phyloP scores from a whole-genome alignment of 139 green algal species.

The Asterochloris erici region DNA sequence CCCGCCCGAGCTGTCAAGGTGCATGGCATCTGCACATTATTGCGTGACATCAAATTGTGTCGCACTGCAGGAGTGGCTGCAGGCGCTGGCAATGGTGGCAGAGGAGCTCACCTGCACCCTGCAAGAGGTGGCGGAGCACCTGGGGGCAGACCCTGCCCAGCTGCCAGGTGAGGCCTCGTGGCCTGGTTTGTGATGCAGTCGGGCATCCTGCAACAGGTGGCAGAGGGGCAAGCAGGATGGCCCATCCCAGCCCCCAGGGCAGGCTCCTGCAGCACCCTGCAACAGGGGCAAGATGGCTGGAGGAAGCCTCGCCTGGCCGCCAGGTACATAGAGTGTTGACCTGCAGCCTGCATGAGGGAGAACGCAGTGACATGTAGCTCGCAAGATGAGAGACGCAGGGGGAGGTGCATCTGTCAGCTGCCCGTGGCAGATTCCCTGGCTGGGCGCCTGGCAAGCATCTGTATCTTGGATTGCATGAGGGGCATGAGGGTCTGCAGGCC shows the following conservation, averaged over 20 bases:
- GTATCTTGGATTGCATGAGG: too few relatives aligned
- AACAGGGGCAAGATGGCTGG: not conserved
- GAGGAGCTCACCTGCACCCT: conserved; percentile 7
- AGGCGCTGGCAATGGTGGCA: conserved; percentile 6
- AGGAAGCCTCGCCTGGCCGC: too few relatives aligned
- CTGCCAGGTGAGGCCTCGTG: not conserved
- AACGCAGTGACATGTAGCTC: too few relatives aligned
- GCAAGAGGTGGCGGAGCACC: conserved; percentile 10
- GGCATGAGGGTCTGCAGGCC: too few relatives aligned
- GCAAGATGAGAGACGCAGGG: too few relatives aligned
- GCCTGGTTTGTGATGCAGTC: not conserved
- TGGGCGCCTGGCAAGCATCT: too few relatives aligned
- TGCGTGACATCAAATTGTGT: not conserved
- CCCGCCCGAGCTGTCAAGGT: not conserved
- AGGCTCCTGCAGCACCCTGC: not conserved
- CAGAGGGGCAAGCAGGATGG: not conserved
- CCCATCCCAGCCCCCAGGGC: not conserved
- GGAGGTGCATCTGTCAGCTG: too few relatives aligned
- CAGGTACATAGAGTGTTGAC: not conserved
- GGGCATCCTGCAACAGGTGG: not conserved
- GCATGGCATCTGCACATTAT: not conserved
- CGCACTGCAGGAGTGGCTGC: conserved; percentile 8
- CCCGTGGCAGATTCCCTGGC: too few relatives aligned
- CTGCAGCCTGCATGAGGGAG: not conserved
- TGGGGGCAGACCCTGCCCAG: conserved; percentile 7